Evolutionary conservation across 345 rosid species (phyloP).

Genomic region (Populus pruinosa): DNA sequence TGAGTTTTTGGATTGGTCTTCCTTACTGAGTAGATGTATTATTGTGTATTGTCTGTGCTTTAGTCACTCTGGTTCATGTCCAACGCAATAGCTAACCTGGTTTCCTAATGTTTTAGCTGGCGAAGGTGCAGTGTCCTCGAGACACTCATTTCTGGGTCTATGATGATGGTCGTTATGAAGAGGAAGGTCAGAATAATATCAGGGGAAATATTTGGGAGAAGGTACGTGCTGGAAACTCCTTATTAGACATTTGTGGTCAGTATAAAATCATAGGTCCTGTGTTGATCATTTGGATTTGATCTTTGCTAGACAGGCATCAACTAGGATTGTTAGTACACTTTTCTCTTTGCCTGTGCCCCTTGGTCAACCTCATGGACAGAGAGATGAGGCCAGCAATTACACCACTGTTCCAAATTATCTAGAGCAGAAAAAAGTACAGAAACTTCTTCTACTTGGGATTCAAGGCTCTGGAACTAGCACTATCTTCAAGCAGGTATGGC

Average conservation of each 20-base stretch:
- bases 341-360: conserved; percentile 88
- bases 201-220: conserved; percentile 85
- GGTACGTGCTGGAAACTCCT: conserved; percentile 35
- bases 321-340: conserved; percentile 72
- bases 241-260: not conserved
- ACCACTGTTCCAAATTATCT: conserved; percentile 69
- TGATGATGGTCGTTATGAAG: conserved; percentile 83
- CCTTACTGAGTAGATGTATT: not conserved
- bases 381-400: conserved; percentile 75
- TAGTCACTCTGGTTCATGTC: not conserved
- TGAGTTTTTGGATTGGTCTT: not conserved
- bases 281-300: conserved; percentile 25
- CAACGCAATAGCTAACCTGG: not conserved
- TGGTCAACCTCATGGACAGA: conserved; percentile 60
- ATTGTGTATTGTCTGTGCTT: not conserved
- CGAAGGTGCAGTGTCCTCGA: conserved; percentile 73
- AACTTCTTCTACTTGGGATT: conserved; percentile 76
- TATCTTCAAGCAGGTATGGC: conserved; percentile 78
- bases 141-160: conserved; percentile 87
- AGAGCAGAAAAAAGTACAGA: conserved; percentile 76
- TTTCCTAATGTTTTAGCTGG: conserved; percentile 46
- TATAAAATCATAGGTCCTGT: conserved; percentile 7
- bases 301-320: conserved; percentile 75
- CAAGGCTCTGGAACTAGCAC: conserved; percentile 89
- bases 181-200: conserved; percentile 81